Conservation (phyloP, 768 basidiomycete species). For the Rhodotorula toruloides region DNA sequence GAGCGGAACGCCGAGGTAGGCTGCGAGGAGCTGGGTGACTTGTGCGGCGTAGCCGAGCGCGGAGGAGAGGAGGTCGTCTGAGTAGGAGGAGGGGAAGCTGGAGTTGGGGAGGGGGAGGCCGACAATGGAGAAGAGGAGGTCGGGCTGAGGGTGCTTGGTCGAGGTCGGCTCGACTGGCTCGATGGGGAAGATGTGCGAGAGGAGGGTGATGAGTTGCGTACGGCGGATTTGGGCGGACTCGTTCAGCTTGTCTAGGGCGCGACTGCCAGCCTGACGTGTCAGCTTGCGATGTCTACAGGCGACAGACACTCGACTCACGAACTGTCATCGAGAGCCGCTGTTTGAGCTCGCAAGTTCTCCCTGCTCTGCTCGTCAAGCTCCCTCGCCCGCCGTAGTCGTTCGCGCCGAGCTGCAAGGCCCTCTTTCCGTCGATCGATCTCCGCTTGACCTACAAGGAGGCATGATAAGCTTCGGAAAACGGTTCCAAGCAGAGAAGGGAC, state of each 20-base stretch:
- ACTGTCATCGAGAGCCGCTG: slow-evolving; percentile 9
- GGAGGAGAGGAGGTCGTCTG: slow-evolving; percentile 80
- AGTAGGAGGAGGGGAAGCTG: slow-evolving; percentile 68
- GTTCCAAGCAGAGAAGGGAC: not conserved
- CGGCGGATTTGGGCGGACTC: slow-evolving; percentile 13
- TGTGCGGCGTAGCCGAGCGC: slow-evolving; percentile 87
- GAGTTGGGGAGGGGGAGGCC: slow-evolving; percentile 79
- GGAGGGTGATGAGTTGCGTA: slow-evolving; percentile 57
- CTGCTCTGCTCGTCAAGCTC: slow-evolving; percentile 9
- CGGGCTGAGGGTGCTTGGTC: slow-evolving; percentile 46
- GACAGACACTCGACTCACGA: not conserved
- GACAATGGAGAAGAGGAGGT: slow-evolving; percentile 79
- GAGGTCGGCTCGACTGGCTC: slow-evolving; percentile 63
- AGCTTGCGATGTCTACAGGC: too few relatives aligned
- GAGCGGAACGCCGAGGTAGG: slow-evolving; percentile 67
- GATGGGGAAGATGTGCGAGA: slow-evolving; percentile 77
- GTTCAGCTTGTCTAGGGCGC: slow-evolving; percentile 2
- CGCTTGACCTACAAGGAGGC: not conserved
- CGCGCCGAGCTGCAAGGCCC: slow-evolving; percentile 19
- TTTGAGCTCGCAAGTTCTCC: not conserved
- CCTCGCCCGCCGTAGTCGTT: slow-evolving; percentile 12
- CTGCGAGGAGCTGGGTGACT: slow-evolving; percentile 72
- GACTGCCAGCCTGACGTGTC: not conserved
- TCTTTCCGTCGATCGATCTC: slow-evolving; percentile 10
- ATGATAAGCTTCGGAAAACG: not conserved